Evolutionary conservation across 441 rosid genomes (phyloP).

Genomic region (Eutrema salsugineum): DNA sequence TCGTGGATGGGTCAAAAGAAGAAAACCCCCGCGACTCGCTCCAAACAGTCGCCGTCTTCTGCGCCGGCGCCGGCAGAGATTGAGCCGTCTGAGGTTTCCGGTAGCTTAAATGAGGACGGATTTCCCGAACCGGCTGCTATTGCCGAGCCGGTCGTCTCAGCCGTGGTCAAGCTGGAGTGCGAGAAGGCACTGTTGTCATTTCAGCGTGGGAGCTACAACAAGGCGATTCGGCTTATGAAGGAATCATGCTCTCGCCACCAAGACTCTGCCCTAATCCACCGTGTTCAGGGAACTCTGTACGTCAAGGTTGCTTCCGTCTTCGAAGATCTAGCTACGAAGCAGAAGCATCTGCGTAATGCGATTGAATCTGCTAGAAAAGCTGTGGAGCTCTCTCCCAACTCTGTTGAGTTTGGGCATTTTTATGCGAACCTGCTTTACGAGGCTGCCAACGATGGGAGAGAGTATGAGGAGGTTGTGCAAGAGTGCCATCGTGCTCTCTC

Average conservation of each 20-base stretch:
- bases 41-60: constrained; percentile 40
- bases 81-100: constrained; percentile 27
- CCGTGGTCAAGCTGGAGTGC: constrained; percentile 70
- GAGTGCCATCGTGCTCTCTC: constrained; percentile 85
- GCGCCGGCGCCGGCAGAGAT: constrained; percentile 18
- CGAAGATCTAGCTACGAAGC: constrained; percentile 69
- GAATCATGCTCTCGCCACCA: constrained; percentile 57
- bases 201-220: constrained; percentile 78
- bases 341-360: constrained; percentile 61
- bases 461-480: constrained; percentile 73
- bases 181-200: constrained; percentile 79
- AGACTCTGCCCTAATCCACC: constrained; percentile 58
- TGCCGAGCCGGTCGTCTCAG: constrained; percentile 32
- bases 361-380: constrained; percentile 73
- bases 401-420: constrained; percentile 79
- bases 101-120: background rate
- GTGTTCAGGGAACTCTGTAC: constrained; percentile 84
- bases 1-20: constrained; percentile 77
- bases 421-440: constrained; percentile 81
- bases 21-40: constrained; percentile 53
- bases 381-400: constrained; percentile 66
- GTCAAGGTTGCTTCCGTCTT: constrained; percentile 74
- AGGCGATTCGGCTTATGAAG: constrained; percentile 84
- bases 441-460: constrained; percentile 65
- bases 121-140: constrained; percentile 6